Evolutionary conservation across 2,329 filamentous ascomycete genomes (phyloP).

Genomic region (Hortaea werneckii): DNA sequence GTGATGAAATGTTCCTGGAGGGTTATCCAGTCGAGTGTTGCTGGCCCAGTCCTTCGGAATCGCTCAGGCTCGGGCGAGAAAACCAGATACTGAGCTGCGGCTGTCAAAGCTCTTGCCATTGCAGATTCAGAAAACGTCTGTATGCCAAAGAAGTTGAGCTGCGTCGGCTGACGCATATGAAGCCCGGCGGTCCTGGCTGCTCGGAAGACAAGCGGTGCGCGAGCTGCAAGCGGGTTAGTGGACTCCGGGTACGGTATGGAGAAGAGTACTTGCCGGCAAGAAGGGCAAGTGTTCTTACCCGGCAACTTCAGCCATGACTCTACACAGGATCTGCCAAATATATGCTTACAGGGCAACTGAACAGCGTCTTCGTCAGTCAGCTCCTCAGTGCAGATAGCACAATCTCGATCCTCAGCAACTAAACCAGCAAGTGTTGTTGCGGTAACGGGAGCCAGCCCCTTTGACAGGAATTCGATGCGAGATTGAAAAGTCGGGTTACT

Average conservation of each 20-base stretch:
- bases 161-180: background rate
- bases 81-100: background rate
- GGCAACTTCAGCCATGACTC: background rate
- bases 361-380: background rate
- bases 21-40: background rate
- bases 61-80: background rate
- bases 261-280: background rate
- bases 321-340: background rate
- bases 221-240: background rate
- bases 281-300: slow-evolving; percentile 1
- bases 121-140: background rate
- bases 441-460: background rate
- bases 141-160: background rate
- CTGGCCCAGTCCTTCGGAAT: background rate
- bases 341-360: background rate
- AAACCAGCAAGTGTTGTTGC: background rate
- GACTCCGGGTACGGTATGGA: background rate
- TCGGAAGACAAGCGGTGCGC: background rate
- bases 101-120: background rate
- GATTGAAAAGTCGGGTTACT: background rate
- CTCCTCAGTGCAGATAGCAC: background rate
- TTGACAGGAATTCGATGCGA: background rate
- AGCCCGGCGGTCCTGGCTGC: background rate
- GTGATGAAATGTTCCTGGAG: background rate
- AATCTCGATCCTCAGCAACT: background rate